phyloP scores from a whole-genome alignment of 306 rosid genomes.

The Acacia acuminata region DNA sequence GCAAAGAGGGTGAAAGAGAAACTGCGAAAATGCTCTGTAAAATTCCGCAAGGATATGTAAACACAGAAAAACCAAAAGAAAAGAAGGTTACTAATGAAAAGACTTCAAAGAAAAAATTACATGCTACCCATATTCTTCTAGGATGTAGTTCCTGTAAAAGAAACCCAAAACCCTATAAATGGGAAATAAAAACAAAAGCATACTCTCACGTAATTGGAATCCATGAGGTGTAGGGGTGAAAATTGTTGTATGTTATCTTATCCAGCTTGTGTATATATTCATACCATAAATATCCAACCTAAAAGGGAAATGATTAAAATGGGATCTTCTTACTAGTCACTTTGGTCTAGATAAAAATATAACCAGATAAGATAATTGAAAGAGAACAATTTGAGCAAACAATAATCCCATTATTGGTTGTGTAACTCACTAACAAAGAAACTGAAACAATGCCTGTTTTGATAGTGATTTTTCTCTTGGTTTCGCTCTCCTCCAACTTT shows the following conservation, averaged over 20 bases:
- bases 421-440: slow-evolving; percentile 69
- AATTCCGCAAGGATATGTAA: slow-evolving; percentile 86
- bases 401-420: slow-evolving; percentile 16
- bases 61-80: slow-evolving; percentile 57
- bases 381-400: slow-evolving; percentile 20
- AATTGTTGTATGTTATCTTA: slow-evolving; percentile 85
- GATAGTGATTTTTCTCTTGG: slow-evolving; percentile 75
- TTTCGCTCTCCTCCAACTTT: slow-evolving; percentile 87
- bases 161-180: background rate
- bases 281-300: slow-evolving; percentile 99
- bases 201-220: slow-evolving; percentile 95
- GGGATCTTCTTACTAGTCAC: slow-evolving; percentile 9
- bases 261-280: slow-evolving; percentile 92
- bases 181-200: slow-evolving; percentile 28
- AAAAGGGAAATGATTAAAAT: slow-evolving; percentile 31
- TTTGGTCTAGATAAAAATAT: slow-evolving; percentile 20
- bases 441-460: slow-evolving; percentile 72
- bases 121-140: background rate
- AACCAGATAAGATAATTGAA: background rate
- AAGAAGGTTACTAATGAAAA: slow-evolving; percentile 11
- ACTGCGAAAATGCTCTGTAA: slow-evolving; percentile 81
- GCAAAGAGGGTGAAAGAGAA: slow-evolving; percentile 85
- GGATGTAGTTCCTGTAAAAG: slow-evolving; percentile 13
- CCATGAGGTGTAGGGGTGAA: slow-evolving; percentile 99
- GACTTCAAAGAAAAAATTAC: slow-evolving; percentile 8